phyloP scores from a whole-genome alignment of 768 basidiomycete genomes.

The Chalciporus pseudorubinellus region DNA sequence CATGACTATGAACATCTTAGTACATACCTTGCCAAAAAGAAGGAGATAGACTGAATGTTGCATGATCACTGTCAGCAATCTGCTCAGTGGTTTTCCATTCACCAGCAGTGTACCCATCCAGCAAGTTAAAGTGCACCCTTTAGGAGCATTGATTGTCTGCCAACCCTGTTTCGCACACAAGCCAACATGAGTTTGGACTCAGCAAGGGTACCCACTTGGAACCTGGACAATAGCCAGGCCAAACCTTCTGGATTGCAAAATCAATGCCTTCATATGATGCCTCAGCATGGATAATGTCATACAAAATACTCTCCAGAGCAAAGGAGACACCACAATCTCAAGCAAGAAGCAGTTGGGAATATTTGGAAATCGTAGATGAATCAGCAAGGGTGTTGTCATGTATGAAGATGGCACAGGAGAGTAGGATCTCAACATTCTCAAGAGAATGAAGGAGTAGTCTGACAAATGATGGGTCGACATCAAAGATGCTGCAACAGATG shows the following conservation, averaged over 20 bases:
- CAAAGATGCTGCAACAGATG: conserved; percentile 23
- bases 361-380: not conserved
- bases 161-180: conserved; percentile 18
- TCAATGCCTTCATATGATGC: conserved; percentile 25
- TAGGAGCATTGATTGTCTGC: conserved; percentile 14
- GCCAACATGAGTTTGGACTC: conserved; percentile 27
- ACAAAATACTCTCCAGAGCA: conserved; percentile 21
- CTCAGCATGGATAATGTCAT: conserved; percentile 8
- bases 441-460: conserved; percentile 18
- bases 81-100: conserved; percentile 38
- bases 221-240: conserved; percentile 26
- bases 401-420: conserved; percentile 32
- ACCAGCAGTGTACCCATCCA: conserved; percentile 40
- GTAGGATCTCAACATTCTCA: conserved; percentile 25
- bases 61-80: conserved; percentile 34
- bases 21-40: conserved; percentile 36
- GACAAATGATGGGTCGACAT: conserved; percentile 5
- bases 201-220: conserved; percentile 15
- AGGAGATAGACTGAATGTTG: conserved; percentile 33
- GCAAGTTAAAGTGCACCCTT: conserved; percentile 36
- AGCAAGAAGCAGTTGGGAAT: conserved; percentile 22
- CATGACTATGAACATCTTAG: not conserved
- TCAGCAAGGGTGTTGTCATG: conserved; percentile 28
- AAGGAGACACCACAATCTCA: conserved; percentile 31
- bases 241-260: conserved; percentile 26